These are phyloP conservation scores for Aureobasidium sp. DNA, from an alignment of 2,329 filamentous ascomycete genomes.

Conservation along the genomic window DNA sequence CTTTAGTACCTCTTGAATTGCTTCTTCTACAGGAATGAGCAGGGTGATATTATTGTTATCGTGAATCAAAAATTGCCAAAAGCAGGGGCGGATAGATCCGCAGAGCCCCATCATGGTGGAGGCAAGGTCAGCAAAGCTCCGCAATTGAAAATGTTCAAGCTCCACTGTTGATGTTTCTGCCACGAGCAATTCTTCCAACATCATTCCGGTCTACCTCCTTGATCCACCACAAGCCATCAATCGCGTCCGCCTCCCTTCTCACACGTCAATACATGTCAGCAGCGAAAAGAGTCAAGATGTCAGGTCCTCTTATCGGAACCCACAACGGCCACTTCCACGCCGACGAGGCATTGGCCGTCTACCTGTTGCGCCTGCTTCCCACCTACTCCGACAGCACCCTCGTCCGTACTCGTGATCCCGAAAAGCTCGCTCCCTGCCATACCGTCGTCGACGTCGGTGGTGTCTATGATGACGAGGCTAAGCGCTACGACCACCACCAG, in stretches of 20 bases:
- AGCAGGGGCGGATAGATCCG: neutral
- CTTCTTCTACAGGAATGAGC: neutral
- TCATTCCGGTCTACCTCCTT: neutral
- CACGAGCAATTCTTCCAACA: neutral
- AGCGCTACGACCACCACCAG: constrained; percentile 97
- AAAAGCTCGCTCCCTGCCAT: constrained; percentile 72
- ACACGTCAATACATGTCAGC: constrained; percentile 13
- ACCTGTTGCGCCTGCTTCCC: constrained; percentile 86
- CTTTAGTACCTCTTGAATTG: neutral
- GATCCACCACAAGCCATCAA: neutral
- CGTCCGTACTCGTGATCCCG: constrained; percentile 80
- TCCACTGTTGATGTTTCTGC: constrained; percentile 8
- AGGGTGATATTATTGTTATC: neutral
- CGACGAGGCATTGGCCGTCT: constrained; percentile 93
- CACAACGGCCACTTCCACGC: constrained; percentile 99
- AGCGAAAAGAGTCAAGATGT: constrained; percentile 80
- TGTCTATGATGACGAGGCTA: constrained; percentile 68
- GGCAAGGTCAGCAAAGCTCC: constrained; percentile 7
- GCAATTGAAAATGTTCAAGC: neutral
- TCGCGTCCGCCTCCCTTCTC: neutral
- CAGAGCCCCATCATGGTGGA: neutral
- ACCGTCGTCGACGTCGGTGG: constrained; percentile 97
- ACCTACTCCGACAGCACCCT: constrained; percentile 67
- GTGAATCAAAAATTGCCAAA: neutral
- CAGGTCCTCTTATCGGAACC: constrained; percentile 68